Evolutionary conservation across 2,329 filamentous ascomycete genomes (phyloP).

Genomic region (Monosporascus sp.): DNA sequence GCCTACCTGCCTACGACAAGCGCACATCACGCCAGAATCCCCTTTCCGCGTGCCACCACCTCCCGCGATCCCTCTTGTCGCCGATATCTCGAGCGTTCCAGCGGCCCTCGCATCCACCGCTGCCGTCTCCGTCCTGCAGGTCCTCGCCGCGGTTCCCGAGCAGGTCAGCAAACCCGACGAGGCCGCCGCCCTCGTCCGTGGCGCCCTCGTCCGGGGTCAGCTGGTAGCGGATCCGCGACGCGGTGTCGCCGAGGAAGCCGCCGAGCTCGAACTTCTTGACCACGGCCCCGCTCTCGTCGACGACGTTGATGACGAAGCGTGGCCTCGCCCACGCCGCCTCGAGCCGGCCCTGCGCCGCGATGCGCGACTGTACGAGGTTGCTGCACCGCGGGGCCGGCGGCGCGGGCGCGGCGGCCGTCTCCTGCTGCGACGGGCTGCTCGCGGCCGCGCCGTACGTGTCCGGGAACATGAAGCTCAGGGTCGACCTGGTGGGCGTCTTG

Average conservation of each 20-base stretch:
- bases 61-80: conserved; percentile 43
- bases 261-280: conserved; percentile 50
- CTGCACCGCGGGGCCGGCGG: conserved; percentile 28
- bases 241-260: conserved; percentile 56
- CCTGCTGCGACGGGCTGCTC: not conserved
- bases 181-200: conserved; percentile 49
- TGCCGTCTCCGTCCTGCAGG: conserved; percentile 18
- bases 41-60: conserved; percentile 46
- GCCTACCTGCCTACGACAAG: conserved; percentile 7
- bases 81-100: conserved; percentile 37
- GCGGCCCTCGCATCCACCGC: conserved; percentile 39
- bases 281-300: conserved; percentile 45
- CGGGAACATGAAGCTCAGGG: conserved; percentile 8
- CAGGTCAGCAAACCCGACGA: conserved; percentile 48
- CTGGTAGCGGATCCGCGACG: conserved; percentile 54
- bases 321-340: conserved; percentile 50
- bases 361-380: conserved; percentile 47
- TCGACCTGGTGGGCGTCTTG: conserved; percentile 18
- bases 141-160: conserved; percentile 43
- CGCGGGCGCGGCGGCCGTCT: not conserved
- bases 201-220: conserved; percentile 53
- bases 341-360: conserved; percentile 61
- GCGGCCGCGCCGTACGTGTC: not conserved
- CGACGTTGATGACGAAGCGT: conserved; percentile 53
- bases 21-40: conserved; percentile 33